phyloP scores from a whole-genome alignment of 1,284 basidiomycete genomes.

The Trichosporon inkin region DNA sequence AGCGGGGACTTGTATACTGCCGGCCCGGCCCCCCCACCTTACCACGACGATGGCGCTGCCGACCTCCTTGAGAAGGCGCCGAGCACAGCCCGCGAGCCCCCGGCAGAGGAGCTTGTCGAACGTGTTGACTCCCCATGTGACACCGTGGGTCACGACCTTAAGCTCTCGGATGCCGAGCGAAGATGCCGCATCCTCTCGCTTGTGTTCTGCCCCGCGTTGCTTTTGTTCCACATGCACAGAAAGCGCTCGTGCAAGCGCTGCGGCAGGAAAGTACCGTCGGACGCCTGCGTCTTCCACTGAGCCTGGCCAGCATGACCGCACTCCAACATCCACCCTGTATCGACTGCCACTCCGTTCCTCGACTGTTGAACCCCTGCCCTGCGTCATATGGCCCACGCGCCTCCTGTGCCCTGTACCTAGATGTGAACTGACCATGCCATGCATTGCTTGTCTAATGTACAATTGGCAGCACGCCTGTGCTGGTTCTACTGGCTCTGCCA shows the following conservation, averaged over 20 bases:
- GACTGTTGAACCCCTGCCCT: too few species aligned
- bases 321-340: too few species aligned
- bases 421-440: neutral
- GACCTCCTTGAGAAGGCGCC: neutral
- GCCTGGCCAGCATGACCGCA: too few species aligned
- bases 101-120: neutral
- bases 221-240: neutral
- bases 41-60: neutral
- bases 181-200: neutral
- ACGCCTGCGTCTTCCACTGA: neutral
- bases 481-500: neutral
- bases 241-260: neutral
- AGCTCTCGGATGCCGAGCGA: neutral
- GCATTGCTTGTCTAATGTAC: conserved; percentile 1
- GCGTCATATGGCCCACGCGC: neutral
- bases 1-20: neutral
- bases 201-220: neutral
- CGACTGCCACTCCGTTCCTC: too few species aligned
- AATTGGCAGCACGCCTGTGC: neutral
- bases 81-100: neutral
- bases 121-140: neutral
- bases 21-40: neutral
- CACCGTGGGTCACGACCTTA: neutral
- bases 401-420: neutral
- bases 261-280: neutral